Conservation (phyloP, 108 stramenopile species). For the Cafeteria roenbergensis region DNA sequence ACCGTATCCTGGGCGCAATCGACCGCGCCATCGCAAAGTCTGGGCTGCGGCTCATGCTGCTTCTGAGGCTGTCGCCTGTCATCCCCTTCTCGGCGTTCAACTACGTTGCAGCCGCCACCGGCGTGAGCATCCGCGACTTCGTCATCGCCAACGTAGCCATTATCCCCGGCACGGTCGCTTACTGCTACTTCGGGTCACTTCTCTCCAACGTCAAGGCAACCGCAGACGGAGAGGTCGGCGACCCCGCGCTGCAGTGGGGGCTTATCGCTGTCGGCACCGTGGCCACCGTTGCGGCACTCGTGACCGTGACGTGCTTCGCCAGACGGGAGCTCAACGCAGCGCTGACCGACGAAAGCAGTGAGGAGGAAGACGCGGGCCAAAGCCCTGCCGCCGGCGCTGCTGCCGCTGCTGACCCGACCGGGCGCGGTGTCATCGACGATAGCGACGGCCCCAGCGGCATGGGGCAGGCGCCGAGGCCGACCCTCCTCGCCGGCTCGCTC, state of each 20-base stretch:
- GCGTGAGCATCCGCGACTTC: conserved; percentile 21
- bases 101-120: conserved; percentile 25
- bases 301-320: conserved; percentile 20
- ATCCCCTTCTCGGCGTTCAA: conserved; percentile 30
- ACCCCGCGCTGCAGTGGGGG: conserved; percentile 9
- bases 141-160: conserved; percentile 24
- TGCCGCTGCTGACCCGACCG: too few relatives aligned
- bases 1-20: conserved; percentile 22
- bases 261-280: conserved; percentile 11
- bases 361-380: too few relatives aligned
- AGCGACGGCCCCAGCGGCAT: too few relatives aligned
- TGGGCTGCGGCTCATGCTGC: conserved; percentile 22
- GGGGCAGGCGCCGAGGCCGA: too few relatives aligned
- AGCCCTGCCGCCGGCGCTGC: too few relatives aligned
- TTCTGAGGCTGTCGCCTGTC: conserved; percentile 26
- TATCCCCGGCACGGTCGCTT: conserved; percentile 28
- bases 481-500: too few relatives aligned
- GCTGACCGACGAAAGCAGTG: too few relatives aligned
- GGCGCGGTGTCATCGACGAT: too few relatives aligned
- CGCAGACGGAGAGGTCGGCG: conserved; percentile 6
- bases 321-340: conserved; percentile 19
- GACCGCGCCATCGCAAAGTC: conserved; percentile 22
- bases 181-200: conserved; percentile 25
- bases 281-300: conserved; percentile 21
- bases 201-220: not conserved